Evolutionary conservation across 2,329 filamentous ascomycete species (phyloP), one percentile per base, ranked within the genome.

Genomic region (Stachybotrys echinatus): DNA sequence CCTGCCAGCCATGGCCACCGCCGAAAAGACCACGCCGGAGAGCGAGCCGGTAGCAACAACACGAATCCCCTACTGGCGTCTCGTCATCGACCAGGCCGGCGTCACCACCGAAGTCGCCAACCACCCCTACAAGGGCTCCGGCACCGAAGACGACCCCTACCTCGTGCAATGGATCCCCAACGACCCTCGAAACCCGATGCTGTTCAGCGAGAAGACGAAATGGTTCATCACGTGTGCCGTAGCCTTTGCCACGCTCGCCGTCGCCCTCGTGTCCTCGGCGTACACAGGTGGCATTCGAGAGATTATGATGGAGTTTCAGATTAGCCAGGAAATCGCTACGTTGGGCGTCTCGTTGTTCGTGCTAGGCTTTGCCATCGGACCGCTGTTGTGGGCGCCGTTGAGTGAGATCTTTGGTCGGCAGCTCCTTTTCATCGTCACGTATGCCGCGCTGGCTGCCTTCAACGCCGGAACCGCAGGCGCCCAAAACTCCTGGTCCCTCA

Each of bases 251-350:
- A 84, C 83, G 1, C 71, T 88, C 43, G 83, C 73, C 21, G 82
- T 87, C 21, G 74, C 84, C 8, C 83, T 88, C 57, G 79, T 79
- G 40, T 85, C 81, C 12, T 81, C 79, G 3, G 83, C 83, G 14
- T 85, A 78, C 62, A 76, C 75, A 5, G 78, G 79, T 14, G 78
- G 78, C 38, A 62, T 80, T 14, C 49, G 47, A 21, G 22, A 92
- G 66, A 79, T 94, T 64, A 80, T 82, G 50, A 68, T 72, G 14
- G 85, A 92, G 53, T 92, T 95, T 57, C 68, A 78, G 53, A 76
- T 77, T 54, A 85, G 85, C 1, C 76, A 77, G 47, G 71, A 87
- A 39, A 77, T 92, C n/a, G 87, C 85, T 20, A 92, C 89, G 4
- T 64, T 92, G 12, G 81, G 81, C 10, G 70, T 85, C 14, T 81